Evolutionary conservation across 768 basidiomycete genomes (phyloP).

Genomic region (Phanerochaete carnosa): DNA sequence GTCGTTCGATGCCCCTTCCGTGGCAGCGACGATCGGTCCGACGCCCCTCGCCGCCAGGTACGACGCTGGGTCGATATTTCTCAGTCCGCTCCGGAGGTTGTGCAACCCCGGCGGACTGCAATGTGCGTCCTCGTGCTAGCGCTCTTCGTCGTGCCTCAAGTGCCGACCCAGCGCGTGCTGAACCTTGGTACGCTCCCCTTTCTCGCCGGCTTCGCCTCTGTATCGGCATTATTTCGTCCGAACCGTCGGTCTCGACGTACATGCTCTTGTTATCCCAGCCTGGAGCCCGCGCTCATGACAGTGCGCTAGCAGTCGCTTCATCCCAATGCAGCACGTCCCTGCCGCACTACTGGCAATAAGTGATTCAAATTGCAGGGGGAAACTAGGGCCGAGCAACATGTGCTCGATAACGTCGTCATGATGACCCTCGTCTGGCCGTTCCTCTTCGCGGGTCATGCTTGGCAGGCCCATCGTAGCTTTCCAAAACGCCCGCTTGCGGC

Average conservation of each 20-base stretch:
- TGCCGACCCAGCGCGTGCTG: conserved; percentile 29
- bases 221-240: conserved; percentile 28
- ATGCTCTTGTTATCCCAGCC: neutral
- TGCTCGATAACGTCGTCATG: too few species aligned
- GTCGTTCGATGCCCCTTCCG: conserved; percentile 25
- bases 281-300: too few species aligned
- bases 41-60: conserved; percentile 26
- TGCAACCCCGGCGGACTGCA: conserved; percentile 28
- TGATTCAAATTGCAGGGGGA: conserved; percentile 24
- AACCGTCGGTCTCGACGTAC: conserved; percentile 19
- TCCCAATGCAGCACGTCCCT: conserved; percentile 27
- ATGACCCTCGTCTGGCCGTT: too few species aligned
- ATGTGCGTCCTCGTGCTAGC: conserved; percentile 29
- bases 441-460: too few species aligned
- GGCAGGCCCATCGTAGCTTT: too few species aligned
- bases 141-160: conserved; percentile 30
- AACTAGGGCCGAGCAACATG: conserved; percentile 17
- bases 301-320: conserved; percentile 25
- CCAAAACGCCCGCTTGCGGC: too few species aligned
- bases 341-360: conserved; percentile 27
- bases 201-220: conserved; percentile 30
- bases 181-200: conserved; percentile 31
- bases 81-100: conserved; percentile 29
- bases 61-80: conserved; percentile 15
- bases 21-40: conserved; percentile 27